Evolutionary conservation across 208 protist genomes (phyloP), one percentile per base, ranked within the genome.

Genomic region (Trypanosoma melophagium): DNA sequence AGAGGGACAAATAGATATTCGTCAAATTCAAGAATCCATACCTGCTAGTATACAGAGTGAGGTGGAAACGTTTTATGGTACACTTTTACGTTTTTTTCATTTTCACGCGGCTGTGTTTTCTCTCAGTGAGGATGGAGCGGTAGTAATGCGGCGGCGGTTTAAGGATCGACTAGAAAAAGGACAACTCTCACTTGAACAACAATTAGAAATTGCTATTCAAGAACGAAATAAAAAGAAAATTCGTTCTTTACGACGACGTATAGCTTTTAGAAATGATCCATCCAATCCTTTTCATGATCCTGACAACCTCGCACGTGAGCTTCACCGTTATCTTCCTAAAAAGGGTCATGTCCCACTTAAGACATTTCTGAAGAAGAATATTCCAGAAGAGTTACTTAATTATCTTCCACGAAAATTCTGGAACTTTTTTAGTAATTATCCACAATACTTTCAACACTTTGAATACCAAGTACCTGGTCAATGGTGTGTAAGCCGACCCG

Each of bases 281-380:
- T 82, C 83, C 0, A 84, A 95, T 72, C 87, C 92, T 14, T 83
- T 96, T 58, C 88, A 90, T 68, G 92, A 96, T 72, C 92, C 85
- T 8, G 92, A 93, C 54, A 94, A 94, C 63, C 80, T 96, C n/a
- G 89, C 87, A 9, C 85, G 83, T 41, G 88, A 94, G 74, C 59
- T 96, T 17, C 76, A 74, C 54, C 83, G 83, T 24, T 79, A 90
- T 58, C 77, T 96, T 17, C 92, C 92, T 9, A 79, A 76, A 10
- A 83, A 76, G 28, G 89, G 92, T 22, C 87, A 90, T 52, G 80
- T 91, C 9, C 55, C 69, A 22, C 56, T 93, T 8, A 88, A 87
- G 60, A 58, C 28, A 10, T 94, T 96, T 41, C 51, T 95, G 17
- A 83, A 84, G 45, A 77, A 66, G 9, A 71, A 81, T 58, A 53